Evolutionary conservation across 768 basidiomycete genomes (phyloP).

Genomic region (Lentinula raphanica): DNA sequence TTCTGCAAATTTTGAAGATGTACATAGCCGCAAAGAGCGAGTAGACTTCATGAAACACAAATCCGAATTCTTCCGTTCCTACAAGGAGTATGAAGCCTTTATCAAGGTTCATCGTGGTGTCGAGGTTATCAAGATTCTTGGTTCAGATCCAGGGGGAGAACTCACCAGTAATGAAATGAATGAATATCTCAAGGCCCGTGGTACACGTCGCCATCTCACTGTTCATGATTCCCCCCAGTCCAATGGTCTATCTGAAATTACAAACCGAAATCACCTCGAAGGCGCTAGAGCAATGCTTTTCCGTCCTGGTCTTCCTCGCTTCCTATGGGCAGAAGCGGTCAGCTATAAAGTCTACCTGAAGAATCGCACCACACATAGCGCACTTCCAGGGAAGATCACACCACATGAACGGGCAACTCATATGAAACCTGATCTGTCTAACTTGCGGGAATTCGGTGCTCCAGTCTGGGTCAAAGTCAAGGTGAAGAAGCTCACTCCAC

Average conservation of each 20-base stretch:
- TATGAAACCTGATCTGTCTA: slow-evolving; percentile 14
- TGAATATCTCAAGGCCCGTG: slow-evolving; percentile 17
- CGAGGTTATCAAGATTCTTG: slow-evolving; percentile 9
- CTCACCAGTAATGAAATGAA: slow-evolving; percentile 23
- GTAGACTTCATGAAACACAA: slow-evolving; percentile 15
- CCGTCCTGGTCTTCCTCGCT: slow-evolving; percentile 9
- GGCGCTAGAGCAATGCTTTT: slow-evolving; percentile 22
- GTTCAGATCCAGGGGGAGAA: slow-evolving; percentile 23
- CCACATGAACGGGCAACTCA: slow-evolving; percentile 9
- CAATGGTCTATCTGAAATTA: slow-evolving; percentile 25
- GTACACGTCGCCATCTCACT: slow-evolving; percentile 26
- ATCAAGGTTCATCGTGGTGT: slow-evolving; percentile 16
- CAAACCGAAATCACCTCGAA: slow-evolving; percentile 20
- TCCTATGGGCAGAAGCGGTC: slow-evolving; percentile 18
- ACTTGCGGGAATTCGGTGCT: slow-evolving; percentile 21
- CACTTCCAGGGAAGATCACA: background rate
- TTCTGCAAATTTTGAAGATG: slow-evolving; percentile 13
- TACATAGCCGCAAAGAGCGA: slow-evolving; percentile 10
- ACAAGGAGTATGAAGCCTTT: slow-evolving; percentile 22
- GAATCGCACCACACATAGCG: slow-evolving; percentile 1
- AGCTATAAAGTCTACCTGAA: slow-evolving; percentile 8
- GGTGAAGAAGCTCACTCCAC: slow-evolving; percentile 12
- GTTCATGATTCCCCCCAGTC: slow-evolving; percentile 28
- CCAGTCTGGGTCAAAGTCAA: slow-evolving; percentile 22
- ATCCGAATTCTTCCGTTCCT: slow-evolving; percentile 12